phyloP scores from a whole-genome alignment of 164 flowering plant genomes.

The Liquidambar formosana region DNA sequence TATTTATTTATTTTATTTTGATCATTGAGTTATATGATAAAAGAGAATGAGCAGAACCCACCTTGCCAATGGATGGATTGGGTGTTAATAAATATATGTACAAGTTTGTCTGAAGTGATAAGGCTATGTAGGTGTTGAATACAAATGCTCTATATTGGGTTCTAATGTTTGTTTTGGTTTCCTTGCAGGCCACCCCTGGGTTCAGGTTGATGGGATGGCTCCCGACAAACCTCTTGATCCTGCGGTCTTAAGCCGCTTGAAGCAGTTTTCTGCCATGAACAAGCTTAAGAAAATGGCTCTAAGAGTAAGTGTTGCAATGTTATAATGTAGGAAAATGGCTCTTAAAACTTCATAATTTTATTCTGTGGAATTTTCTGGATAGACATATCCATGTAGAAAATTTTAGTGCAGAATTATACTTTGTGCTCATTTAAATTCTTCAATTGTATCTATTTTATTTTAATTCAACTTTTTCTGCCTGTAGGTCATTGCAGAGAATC shows the following conservation, averaged over 20 bases:
- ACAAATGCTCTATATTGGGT: not conserved
- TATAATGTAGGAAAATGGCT: not conserved
- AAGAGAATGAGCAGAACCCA: not conserved
- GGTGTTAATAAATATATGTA: no score
- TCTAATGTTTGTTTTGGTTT: constrained; percentile 3
- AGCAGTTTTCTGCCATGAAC: constrained; percentile 83
- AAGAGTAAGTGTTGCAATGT: constrained; percentile 46
- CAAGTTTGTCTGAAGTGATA: no score
- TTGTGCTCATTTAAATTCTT: no score
- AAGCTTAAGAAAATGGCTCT: constrained; percentile 89
- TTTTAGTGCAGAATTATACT: no score
- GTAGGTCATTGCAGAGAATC: constrained; percentile 80
- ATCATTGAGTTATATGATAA: not conserved
- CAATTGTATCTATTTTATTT: not conserved
- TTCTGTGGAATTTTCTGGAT: not conserved
- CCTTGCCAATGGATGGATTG: no score
- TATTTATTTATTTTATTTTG: not conserved
- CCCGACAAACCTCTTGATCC: constrained; percentile 89
- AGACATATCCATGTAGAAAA: not conserved
- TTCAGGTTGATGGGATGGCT: constrained; percentile 70
- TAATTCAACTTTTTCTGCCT: not conserved
- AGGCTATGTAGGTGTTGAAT: no score
- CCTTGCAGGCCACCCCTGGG: constrained; percentile 85
- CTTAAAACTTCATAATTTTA: not conserved
- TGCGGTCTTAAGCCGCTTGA: constrained; percentile 73